Base-by-base conservation (phyloP, 352 stramenopile genomes). In the Phytophthora ramorum region DNA sequence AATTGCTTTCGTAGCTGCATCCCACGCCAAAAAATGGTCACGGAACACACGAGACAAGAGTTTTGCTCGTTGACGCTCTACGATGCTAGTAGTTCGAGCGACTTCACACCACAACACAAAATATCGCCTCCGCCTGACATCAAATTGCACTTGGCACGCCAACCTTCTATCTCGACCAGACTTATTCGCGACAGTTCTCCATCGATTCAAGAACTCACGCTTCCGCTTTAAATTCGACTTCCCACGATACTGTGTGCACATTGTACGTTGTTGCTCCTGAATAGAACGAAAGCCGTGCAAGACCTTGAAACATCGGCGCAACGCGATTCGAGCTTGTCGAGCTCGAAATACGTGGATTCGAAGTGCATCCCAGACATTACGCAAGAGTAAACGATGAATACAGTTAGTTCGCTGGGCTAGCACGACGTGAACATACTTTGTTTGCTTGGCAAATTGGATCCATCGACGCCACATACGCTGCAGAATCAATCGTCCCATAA, bases 51-150 rank as follows among this genome's bases (percentile, higher is more conserved):
- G 63, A 53, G 2, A 60, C 24, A 34, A 22, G 7, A 66, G 38
- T 55, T 63, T 67, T 6, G 3, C 41, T 1, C 38, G 68, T 20
- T 76, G 32, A 19, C 22, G 48, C 12, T 58, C 41, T 8, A 68
- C 59, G 12, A 53, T 35, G 24, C 28, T 46, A n/a, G 38, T 26
- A 22, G n/a, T 51, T 35, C 46, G 68, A 47, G 53, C 50, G 14
- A 66, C 71, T 52, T 74, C 55, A 32, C 50, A 70, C 67, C 71
- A 79, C 50, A 74, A 52, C 22, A 63, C 24, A 49, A 79, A 69
- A 52, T 65, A 74, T 30, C 58, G 54, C 24, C 43, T 74, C 12
- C 71, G 45, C 2, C 57, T 57, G 2, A 79, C 40, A 19, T 63
- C 56, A 41, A 71, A 71, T 26, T 69, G 59, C 4, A 79, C 63